phyloP scores from a whole-genome alignment of 2,329 filamentous ascomycete species.

The Seiridium cupressi region DNA sequence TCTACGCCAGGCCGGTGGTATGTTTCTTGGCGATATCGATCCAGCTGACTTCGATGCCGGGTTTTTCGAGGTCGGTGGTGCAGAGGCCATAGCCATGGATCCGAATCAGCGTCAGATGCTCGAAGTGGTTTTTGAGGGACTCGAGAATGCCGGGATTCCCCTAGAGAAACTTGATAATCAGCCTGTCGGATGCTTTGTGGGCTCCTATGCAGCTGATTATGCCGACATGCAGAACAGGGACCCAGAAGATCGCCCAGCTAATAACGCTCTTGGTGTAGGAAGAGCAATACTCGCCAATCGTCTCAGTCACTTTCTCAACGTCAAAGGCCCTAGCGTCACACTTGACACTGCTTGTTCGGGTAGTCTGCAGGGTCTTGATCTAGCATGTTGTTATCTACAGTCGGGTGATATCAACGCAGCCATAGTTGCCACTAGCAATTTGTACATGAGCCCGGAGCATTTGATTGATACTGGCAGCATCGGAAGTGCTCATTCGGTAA shows the following conservation, averaged over 20 bases:
- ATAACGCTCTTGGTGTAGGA: background rate
- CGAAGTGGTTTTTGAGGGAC: slow-evolving; percentile 25
- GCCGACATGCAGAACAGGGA: background rate
- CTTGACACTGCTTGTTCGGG: background rate
- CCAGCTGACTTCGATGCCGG: slow-evolving; percentile 30
- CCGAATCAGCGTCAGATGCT: slow-evolving; percentile 25
- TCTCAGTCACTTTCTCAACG: slow-evolving; percentile 8
- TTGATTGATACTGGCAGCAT: too few species aligned
- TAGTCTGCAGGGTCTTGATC: background rate
- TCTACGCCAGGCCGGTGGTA: slow-evolving; percentile 31
- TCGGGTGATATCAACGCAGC: background rate
- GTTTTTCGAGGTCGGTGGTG: slow-evolving; percentile 22
- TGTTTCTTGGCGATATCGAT: slow-evolving; percentile 37
- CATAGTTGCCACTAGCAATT: background rate
- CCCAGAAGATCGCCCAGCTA: background rate
- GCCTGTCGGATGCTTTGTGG: slow-evolving; percentile 15
- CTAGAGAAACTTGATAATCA: slow-evolving; percentile 13
- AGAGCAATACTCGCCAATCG: background rate
- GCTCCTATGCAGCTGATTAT: background rate
- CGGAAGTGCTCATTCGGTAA: background rate
- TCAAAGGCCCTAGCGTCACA: slow-evolving; percentile 11
- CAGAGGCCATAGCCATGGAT: slow-evolving; percentile 19
- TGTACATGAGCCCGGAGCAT: background rate
- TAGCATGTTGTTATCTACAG: too few species aligned
- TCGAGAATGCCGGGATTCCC: slow-evolving; percentile 24